Evolutionary conservation across 495 filamentous ascomycete species (phyloP).

Genomic region (Aspergillus conjunctus): DNA sequence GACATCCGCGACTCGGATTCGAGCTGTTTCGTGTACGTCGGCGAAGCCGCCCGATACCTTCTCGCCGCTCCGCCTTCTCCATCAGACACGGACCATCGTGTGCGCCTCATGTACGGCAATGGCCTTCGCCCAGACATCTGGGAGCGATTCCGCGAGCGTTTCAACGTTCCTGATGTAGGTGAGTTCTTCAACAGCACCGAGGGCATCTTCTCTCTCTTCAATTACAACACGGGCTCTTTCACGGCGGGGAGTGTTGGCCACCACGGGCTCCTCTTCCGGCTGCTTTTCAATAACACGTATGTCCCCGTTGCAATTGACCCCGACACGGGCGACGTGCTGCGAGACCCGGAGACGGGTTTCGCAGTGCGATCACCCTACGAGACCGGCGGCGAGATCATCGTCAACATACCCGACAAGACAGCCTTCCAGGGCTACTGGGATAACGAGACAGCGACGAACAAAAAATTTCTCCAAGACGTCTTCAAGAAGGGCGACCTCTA

Average conservation of each 20-base stretch:
- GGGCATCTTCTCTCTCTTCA: constrained; percentile 60
- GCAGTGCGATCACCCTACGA: constrained; percentile 63
- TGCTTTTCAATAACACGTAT: constrained; percentile 50
- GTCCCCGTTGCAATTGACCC: constrained; percentile 71
- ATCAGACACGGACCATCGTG: constrained; percentile 64
- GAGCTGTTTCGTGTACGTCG: constrained; percentile 79
- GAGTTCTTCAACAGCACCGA: constrained; percentile 72
- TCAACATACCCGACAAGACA: constrained; percentile 58
- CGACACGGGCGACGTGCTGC: constrained; percentile 62
- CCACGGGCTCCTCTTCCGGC: constrained; percentile 62
- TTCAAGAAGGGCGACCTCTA: constrained; percentile 75
- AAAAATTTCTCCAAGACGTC: constrained; percentile 71
- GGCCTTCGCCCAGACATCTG: constrained; percentile 79
- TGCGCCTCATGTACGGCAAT: constrained; percentile 73
- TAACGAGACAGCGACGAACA: constrained; percentile 64
- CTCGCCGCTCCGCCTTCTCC: constrained; percentile 67
- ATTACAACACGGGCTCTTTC: constrained; percentile 62
- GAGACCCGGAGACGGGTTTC: constrained; percentile 68
- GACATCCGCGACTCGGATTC: constrained; percentile 69
- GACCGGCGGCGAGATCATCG: constrained; percentile 74
- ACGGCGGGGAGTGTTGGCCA: constrained; percentile 67
- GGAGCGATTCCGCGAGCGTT: constrained; percentile 66
- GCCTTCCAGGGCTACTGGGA: constrained; percentile 72
- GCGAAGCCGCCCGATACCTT: constrained; percentile 76
- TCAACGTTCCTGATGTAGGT: constrained; percentile 57